Evolutionary conservation across 768 basidiomycete genomes (phyloP).

Genomic region (Termitomyces bulborhizus): DNA sequence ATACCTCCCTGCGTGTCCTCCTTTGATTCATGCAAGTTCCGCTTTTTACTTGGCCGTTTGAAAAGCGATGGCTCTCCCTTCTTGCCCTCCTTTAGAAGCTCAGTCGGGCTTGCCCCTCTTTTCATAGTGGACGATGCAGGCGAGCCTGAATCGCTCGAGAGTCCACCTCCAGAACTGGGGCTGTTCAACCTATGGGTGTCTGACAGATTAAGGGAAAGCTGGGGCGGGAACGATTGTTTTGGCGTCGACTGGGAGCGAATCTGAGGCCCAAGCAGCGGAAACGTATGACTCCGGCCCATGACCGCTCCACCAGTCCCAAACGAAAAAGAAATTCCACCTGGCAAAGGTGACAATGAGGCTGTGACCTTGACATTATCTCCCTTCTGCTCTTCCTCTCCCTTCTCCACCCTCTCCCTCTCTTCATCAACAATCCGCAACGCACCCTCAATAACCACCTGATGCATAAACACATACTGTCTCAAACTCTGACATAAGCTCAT

Average conservation of each 20-base stretch:
- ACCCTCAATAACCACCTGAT: slow-evolving; percentile 80
- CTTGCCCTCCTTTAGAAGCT: slow-evolving; percentile 55
- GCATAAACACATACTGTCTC: slow-evolving; percentile 92
- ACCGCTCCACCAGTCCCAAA: background rate
- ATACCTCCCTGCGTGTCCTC: background rate
- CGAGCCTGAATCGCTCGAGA: slow-evolving; percentile 13
- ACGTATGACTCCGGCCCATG: background rate
- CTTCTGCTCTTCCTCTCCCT: slow-evolving; percentile 8
- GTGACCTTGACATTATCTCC: slow-evolving; percentile 4
- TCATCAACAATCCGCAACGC: slow-evolving; percentile 73
- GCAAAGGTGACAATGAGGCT: background rate
- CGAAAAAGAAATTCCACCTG: background rate
- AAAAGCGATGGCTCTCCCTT: slow-evolving; percentile 48
- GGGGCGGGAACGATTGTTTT: slow-evolving; percentile 1
- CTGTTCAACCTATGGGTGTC: background rate
- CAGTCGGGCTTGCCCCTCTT: slow-evolving; percentile 67
- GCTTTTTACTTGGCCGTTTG: slow-evolving; percentile 66
- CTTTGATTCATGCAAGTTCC: slow-evolving; percentile 19
- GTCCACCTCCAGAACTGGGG: background rate
- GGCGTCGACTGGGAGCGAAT: background rate
- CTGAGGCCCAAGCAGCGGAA: background rate
- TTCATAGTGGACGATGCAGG: slow-evolving; percentile 43
- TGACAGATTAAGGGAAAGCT: background rate
- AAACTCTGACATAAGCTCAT: slow-evolving; percentile 96
- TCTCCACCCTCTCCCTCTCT: slow-evolving; percentile 19